Evolutionary conservation across 2,329 filamentous ascomycete genomes (phyloP).

Genomic region (Pseudopyricularia cyperi): DNA sequence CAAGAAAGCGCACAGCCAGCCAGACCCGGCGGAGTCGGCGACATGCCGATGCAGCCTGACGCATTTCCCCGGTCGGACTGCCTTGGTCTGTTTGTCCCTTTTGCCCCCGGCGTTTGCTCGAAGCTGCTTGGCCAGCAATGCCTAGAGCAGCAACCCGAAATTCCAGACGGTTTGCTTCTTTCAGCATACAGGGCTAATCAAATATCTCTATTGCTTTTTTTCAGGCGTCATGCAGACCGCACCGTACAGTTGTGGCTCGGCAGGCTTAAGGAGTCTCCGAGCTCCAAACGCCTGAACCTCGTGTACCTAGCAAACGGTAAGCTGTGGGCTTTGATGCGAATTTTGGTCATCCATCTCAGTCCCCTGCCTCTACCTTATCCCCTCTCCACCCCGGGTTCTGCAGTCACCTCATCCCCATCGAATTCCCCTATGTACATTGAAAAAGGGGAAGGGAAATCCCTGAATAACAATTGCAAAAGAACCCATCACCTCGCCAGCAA

Average conservation of each 20-base stretch:
- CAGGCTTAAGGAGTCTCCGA: constrained; percentile 73
- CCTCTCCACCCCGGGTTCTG: too few relatives aligned
- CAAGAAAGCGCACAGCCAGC: background rate
- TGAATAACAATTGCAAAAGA: background rate
- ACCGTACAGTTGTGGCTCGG: constrained; percentile 89
- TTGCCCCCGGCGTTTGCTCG: background rate
- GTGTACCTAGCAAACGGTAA: constrained; percentile 92
- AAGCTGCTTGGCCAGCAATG: constrained; percentile 4
- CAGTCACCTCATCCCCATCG: too few relatives aligned
- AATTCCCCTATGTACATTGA: too few relatives aligned
- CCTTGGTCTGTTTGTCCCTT: background rate
- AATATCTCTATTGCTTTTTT: constrained; percentile 4
- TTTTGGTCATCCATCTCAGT: background rate
- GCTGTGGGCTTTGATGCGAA: constrained; percentile 11
- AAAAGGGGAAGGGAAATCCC: too few relatives aligned
- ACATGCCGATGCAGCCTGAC: background rate
- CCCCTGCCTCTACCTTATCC: background rate
- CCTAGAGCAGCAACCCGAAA: background rate
- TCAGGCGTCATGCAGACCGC: constrained; percentile 78
- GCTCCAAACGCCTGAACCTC: constrained; percentile 75
- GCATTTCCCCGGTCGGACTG: background rate
- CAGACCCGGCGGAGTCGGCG: background rate
- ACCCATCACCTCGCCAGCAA: background rate
- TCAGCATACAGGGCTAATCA: constrained; percentile 14
- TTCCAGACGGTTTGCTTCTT: background rate